These are phyloP conservation scores for Populus pruinosa DNA, from an alignment of 345 rosid species.

Conservation along the genomic window DNA sequence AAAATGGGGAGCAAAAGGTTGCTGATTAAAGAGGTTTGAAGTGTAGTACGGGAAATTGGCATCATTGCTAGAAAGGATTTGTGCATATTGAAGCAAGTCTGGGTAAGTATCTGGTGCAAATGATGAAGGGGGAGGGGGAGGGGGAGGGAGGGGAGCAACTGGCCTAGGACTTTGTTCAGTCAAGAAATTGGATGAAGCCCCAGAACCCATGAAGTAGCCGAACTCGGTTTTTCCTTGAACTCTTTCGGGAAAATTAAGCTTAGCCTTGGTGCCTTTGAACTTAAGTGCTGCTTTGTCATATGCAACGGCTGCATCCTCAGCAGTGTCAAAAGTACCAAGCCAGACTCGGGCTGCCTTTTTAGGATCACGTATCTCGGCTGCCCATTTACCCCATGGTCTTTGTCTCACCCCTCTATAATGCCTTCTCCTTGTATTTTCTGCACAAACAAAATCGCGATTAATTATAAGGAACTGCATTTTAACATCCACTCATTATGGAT, in stretches of 20 bases:
- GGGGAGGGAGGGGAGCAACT: not conserved
- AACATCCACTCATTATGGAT: not conserved
- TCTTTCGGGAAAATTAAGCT: slow-evolving; percentile 83
- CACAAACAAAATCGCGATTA: slow-evolving; percentile 10
- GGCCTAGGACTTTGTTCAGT: slow-evolving; percentile 12
- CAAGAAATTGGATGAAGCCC: not conserved
- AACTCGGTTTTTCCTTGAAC: slow-evolving; percentile 52
- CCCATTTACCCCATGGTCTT: slow-evolving; percentile 34
- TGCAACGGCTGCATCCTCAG: slow-evolving; percentile 32
- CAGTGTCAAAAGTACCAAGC: slow-evolving; percentile 35
- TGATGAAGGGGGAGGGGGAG: slow-evolving; percentile 24
- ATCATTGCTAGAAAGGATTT: slow-evolving; percentile 66
- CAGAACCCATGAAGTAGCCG: slow-evolving; percentile 14
- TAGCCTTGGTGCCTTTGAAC: slow-evolving; percentile 93
- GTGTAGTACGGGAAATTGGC: slow-evolving; percentile 52
- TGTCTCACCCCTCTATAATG: slow-evolving; percentile 63
- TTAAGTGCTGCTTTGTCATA: slow-evolving; percentile 85
- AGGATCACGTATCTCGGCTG: slow-evolving; percentile 31
- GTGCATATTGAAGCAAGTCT: slow-evolving; percentile 70
- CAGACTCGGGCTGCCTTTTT: slow-evolving; percentile 32
- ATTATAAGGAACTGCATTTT: not conserved
- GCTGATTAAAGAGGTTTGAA: slow-evolving; percentile 50
- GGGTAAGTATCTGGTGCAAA: slow-evolving; percentile 42
- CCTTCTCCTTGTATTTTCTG: slow-evolving; percentile 54
- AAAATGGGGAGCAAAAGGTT: slow-evolving; percentile 28